These are phyloP conservation scores for Bothriochloa decipiens DNA, from an alignment of 176 grass and related monocot genomes.

Conservation along the genomic window DNA sequence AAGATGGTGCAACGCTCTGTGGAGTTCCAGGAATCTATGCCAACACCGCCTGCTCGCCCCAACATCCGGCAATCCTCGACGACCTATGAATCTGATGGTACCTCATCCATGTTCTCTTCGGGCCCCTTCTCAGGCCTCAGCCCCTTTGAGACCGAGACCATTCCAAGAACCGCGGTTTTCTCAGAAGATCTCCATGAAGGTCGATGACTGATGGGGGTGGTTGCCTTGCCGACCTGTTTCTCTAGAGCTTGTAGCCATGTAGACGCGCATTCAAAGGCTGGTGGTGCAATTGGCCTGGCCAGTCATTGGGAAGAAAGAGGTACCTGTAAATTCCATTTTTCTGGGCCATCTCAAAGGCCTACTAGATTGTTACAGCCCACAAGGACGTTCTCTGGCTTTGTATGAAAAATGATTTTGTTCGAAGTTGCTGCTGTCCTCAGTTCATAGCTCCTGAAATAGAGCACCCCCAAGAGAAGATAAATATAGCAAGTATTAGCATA, in stretches of 20 bases:
- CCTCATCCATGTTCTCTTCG: conserved; percentile 97
- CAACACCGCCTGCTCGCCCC: conserved; percentile 56
- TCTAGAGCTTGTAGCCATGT: conserved; percentile 38
- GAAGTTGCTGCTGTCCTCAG: neutral
- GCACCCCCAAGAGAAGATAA: too few species aligned
- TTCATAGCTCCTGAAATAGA: neutral
- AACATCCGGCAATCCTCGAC: conserved; percentile 55
- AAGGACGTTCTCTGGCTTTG: conserved; percentile 28
- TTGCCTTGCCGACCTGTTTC: conserved; percentile 27
- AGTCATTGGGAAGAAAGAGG: conserved; percentile 42
- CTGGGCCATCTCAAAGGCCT: conserved; percentile 31
- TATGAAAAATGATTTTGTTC: conserved; percentile 45
- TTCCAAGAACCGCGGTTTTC: conserved; percentile 69
- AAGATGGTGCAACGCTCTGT: conserved; percentile 93
- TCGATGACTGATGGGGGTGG: conserved; percentile 51
- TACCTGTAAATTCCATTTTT: conserved; percentile 67
- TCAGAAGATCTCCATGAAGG: conserved; percentile 98
- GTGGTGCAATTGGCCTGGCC: conserved; percentile 43
- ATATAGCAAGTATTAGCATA: too few species aligned
- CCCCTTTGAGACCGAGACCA: conserved; percentile 84
- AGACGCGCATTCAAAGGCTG: conserved; percentile 39
- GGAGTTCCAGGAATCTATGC: conserved; percentile 71
- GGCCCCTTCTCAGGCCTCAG: conserved; percentile 94
- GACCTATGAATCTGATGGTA: conserved; percentile 89
- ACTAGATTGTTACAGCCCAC: conserved; percentile 19